phyloP scores from a whole-genome alignment of 805 yeast species.

The Nakazawaea anatomiae region DNA sequence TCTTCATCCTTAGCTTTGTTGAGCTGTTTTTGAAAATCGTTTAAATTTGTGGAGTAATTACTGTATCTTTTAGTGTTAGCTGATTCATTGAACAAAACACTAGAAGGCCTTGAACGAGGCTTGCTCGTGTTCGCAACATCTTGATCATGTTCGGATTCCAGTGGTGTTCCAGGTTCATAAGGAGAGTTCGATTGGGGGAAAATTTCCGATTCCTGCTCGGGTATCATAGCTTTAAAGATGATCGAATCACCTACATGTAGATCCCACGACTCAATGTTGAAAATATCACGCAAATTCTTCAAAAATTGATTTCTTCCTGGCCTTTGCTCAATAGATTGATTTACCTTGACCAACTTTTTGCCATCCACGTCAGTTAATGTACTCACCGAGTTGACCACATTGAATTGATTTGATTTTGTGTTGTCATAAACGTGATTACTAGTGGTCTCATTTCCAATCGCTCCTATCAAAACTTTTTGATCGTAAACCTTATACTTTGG shows the following conservation, averaged over 20 bases:
- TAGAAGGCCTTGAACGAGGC: slow-evolving; percentile 24
- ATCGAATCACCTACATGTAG: slow-evolving; percentile 51
- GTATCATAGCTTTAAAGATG: slow-evolving; percentile 50
- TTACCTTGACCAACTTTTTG: background rate
- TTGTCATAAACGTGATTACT: slow-evolving; percentile 11
- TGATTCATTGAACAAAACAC: slow-evolving; percentile 25
- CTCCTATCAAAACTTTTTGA: slow-evolving; percentile 44
- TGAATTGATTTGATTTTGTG: slow-evolving; percentile 14
- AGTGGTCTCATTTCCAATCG: slow-evolving; percentile 34
- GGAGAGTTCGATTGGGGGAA: slow-evolving; percentile 15
- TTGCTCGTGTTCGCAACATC: slow-evolving; percentile 1
- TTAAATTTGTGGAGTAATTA: slow-evolving; percentile 26
- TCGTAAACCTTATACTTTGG: slow-evolving; percentile 55
- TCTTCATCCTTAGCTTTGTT: background rate
- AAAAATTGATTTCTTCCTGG: slow-evolving; percentile 40
- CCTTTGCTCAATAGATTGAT: slow-evolving; percentile 1
- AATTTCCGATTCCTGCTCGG: slow-evolving; percentile 26
- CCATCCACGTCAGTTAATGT: background rate
- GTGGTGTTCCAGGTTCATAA: background rate
- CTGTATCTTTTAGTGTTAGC: slow-evolving; percentile 25
- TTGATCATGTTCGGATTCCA: background rate
- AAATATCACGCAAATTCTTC: slow-evolving; percentile 54
- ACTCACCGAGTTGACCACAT: slow-evolving; percentile 9
- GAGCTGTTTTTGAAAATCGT: slow-evolving; percentile 16
- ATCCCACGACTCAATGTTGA: slow-evolving; percentile 53